Base-by-base conservation (phyloP, 257 asterid genomes). In the Solanum chilense region DNA sequence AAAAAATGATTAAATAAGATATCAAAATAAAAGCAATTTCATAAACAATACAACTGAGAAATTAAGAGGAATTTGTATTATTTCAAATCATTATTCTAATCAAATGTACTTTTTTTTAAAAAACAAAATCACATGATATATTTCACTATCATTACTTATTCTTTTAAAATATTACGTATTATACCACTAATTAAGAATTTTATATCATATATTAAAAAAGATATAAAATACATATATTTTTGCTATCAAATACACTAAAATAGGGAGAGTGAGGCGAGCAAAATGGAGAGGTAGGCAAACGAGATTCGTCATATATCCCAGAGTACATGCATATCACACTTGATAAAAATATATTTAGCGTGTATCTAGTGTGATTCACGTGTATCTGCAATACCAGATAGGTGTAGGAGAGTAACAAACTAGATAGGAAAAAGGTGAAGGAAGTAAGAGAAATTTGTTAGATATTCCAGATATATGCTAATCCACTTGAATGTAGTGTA, bases 191-290 rank as follows among this genome's bases (percentile, higher is more conserved):
- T 18, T 7, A 2, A 56, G 12, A 56, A 10, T 7, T 18, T 0
- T 23, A 4, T 56, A 56, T 4, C n/a, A 1, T 18, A 20, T 56
- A 56, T 56, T 56, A 12, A 20, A 10, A 10, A 56, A 3, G 1
- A 20, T 56, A 56, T 12, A 56, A n/a, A n/a, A 56, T 56, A 20
- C 0, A 56, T 20, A 1, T 20, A 20, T 20, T 56, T 56, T 56
- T 56, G 12, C 66, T 20, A 20, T 5, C 12, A 56, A 3, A 20
- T 56, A 56, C 23, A 56, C 12, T 56, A 56, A 56, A 41, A 56
- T 7, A 56, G n/a, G 11, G 2, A 18, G 64, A 56, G n/a, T 18
- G n/a, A 2, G 1, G 1, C 7, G 0, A 6, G 11, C 0, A 4
- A 56, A 7, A 56, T 20, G 12, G 2, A 25, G 23, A 56, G 12